Conservation (phyloP, 768 basidiomycete species). For the Lentinula detonsa region DNA sequence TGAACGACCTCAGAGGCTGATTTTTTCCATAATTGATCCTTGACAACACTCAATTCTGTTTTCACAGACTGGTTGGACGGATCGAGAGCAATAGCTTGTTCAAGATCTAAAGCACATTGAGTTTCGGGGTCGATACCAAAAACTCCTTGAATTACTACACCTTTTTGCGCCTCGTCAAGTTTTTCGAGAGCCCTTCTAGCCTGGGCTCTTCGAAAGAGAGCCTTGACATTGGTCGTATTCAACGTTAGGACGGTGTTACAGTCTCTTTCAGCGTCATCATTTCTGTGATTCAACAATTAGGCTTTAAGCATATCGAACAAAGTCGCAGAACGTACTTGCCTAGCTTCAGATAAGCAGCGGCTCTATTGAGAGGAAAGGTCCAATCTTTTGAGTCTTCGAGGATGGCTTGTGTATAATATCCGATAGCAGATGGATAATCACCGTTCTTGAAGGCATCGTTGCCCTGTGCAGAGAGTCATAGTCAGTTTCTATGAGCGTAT, state of each 20-base stretch:
- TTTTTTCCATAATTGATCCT: slow-evolving; percentile 27
- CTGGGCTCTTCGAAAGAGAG: slow-evolving; percentile 71
- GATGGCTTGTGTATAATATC: slow-evolving; percentile 81
- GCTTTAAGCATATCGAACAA: not conserved
- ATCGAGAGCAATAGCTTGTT: slow-evolving; percentile 52
- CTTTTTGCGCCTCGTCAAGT: slow-evolving; percentile 53
- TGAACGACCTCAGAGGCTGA: slow-evolving; percentile 10
- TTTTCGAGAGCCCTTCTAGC: slow-evolving; percentile 55
- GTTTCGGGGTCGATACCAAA: not conserved
- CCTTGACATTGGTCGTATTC: slow-evolving; percentile 64
- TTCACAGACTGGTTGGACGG: slow-evolving; percentile 58
- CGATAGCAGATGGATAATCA: slow-evolving; percentile 74
- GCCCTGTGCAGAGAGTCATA: slow-evolving; percentile 51
- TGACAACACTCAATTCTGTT: slow-evolving; percentile 53
- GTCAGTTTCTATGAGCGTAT: not conserved
- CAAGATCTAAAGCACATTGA: slow-evolving; percentile 44
- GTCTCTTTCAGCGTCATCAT: slow-evolving; percentile 78
- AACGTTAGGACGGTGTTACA: slow-evolving; percentile 60
- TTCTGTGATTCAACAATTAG: slow-evolving; percentile 32
- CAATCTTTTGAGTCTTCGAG: slow-evolving; percentile 63
- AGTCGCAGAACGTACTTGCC: slow-evolving; percentile 69
- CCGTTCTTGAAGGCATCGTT: slow-evolving; percentile 81
- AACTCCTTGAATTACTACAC: slow-evolving; percentile 25
- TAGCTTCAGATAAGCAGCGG: slow-evolving; percentile 89
- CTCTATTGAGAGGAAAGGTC: slow-evolving; percentile 83